Evolutionary conservation across 108 stramenopile species (phyloP), one percentile per base, ranked within the genome.

Genomic region (Nitzschia putrida): DNA sequence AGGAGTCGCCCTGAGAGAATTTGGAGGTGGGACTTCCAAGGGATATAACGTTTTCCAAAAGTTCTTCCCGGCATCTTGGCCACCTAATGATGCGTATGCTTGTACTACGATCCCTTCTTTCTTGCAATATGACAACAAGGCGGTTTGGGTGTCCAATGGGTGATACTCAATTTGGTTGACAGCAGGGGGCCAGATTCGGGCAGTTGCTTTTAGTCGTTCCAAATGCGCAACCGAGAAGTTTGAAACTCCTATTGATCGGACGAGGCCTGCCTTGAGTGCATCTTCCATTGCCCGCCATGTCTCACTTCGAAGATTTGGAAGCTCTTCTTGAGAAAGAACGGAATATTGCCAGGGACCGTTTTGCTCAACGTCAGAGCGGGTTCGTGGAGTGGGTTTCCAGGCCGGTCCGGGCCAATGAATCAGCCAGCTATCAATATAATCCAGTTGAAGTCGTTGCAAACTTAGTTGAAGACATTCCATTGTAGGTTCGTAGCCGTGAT

Each of bases 211-310:
- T 10, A 91, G 61, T 24, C 80, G 77, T 53, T 85, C 77, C 38
- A 82, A 65, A 52, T 74, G 72, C 26, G 73, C 57, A 13, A 77
- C 22, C 0, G 81, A 58, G 68, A 93, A 92, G 72, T 96, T 92
- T 64, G 81, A 87, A 10, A 96, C 92, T 8, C 90, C 95, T 59
- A 96, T 93, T 12, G 84, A 72, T 44, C 80, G 78, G 24, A 65
- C 53, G 61, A 80, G 80, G 1, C 88, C 88, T 45, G 64, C 67
- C 12, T 60, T 47, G 38, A 80, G 53, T 11, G 87, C 78, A 72
- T 86, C 88, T 78, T 93, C 91, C 92, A 96, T 92, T 22, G 92
- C 93, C 39, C 85, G 68, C 89, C 90, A 96, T 18, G 92, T 91
- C 70, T 92, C 90, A 24, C 76, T 69, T 9, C 91, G 81, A 11